Conservation (phyloP, 345 rosid genomes). For the Citrus unshiu region DNA sequence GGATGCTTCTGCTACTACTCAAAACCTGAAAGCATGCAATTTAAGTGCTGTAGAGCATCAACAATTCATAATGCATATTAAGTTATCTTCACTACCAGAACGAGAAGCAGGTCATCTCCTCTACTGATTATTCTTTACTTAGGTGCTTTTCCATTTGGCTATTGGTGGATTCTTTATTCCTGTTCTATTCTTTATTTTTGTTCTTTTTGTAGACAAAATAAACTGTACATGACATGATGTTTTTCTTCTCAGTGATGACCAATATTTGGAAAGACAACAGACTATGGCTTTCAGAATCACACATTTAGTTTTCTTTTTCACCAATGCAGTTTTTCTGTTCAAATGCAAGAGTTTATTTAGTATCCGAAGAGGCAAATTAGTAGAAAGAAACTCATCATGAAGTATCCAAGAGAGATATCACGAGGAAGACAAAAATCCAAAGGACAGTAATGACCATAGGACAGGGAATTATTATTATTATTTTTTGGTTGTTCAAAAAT, state of each 20-base stretch:
- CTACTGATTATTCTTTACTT: neutral
- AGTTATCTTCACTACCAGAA: neutral
- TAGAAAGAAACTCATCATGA: neutral
- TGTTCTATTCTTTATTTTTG: neutral
- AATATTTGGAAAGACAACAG: neutral
- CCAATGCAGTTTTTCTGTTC: neutral
- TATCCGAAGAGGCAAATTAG: neutral
- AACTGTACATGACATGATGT: neutral
- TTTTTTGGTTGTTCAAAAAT: no score
- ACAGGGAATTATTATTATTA: neutral
- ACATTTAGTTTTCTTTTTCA: neutral
- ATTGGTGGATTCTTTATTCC: neutral
- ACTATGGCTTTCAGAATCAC: neutral
- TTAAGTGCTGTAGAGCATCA: slow-evolving; percentile 1
- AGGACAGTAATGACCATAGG: neutral
- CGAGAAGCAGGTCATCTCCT: neutral
- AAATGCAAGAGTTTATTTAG: neutral
- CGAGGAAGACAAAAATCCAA: neutral
- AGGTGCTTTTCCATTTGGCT: neutral
- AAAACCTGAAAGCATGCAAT: slow-evolving; percentile 57
- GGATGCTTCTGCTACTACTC: slow-evolving; percentile 69
- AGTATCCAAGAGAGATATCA: neutral
- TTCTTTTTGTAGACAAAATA: neutral
- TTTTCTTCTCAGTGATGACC: neutral
- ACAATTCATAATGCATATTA: neutral